Evolutionary conservation across 768 basidiomycete species (phyloP).

Genomic region (Strobilomyces echinocephalus): DNA sequence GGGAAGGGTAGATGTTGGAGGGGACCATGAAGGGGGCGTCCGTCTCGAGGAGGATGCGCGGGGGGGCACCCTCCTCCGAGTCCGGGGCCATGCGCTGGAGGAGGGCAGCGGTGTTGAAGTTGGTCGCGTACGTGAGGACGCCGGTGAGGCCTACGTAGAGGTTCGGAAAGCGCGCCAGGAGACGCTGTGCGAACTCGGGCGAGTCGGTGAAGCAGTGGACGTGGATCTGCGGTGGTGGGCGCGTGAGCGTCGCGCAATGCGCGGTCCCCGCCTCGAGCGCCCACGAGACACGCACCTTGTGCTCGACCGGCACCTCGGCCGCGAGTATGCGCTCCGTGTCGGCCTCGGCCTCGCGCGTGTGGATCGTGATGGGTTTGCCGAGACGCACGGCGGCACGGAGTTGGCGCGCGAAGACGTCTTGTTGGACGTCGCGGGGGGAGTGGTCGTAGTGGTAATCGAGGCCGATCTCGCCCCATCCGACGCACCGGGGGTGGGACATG

Average conservation of each 20-base stretch:
- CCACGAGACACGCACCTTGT: conserved; percentile 40
- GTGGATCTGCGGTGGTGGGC: conserved; percentile 51
- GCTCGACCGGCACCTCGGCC: conserved; percentile 65
- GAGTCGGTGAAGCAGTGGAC: conserved; percentile 87
- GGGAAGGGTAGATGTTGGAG: conserved; percentile 57
- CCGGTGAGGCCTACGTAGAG: conserved; percentile 83
- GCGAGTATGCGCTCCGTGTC: conserved; percentile 79
- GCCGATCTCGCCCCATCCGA: conserved; percentile 88
- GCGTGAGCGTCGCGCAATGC: too few species aligned
- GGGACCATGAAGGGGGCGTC: conserved; percentile 90
- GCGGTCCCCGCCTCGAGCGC: background rate
- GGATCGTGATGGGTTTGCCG: conserved; percentile 77
- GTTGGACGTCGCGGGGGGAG: conserved; percentile 68
- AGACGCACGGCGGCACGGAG: conserved; percentile 62
- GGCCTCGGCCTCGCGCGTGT: conserved; percentile 80
- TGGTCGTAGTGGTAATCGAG: conserved; percentile 82
- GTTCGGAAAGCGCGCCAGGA: conserved; percentile 76
- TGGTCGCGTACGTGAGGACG: conserved; percentile 77
- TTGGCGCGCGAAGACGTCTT: conserved; percentile 61
- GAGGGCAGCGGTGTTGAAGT: conserved; percentile 63
- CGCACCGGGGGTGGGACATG: conserved; percentile 75
- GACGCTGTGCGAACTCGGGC: conserved; percentile 63
- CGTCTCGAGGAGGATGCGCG: conserved; percentile 69
- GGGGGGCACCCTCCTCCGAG: conserved; percentile 48
- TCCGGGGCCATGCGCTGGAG: conserved; percentile 40